phyloP scores from a whole-genome alignment of 352 stramenopile species.

The Globisporangium solare region DNA sequence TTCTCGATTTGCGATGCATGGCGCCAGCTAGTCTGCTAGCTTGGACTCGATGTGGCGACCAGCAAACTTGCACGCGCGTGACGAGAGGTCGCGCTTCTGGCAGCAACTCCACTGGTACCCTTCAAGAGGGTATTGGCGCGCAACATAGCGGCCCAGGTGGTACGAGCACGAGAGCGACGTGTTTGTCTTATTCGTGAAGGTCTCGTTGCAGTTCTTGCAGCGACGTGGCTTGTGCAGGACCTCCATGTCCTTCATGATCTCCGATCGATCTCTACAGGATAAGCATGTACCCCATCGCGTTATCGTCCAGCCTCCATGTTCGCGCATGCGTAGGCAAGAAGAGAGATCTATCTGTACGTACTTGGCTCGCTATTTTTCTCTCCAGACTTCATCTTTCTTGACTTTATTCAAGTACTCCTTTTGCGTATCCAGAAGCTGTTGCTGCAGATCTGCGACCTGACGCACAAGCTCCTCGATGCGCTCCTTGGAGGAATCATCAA shows the following conservation, averaged over 20 bases:
- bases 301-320: too few relatives aligned
- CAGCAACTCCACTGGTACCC: conserved; percentile 83
- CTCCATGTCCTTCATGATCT: conserved; percentile 74
- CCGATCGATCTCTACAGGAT: conserved; percentile 39
- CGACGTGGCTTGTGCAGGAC: conserved; percentile 63
- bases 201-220: conserved; percentile 82
- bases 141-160: conserved; percentile 69
- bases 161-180: conserved; percentile 77
- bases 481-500: conserved; percentile 72
- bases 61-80: conserved; percentile 75
- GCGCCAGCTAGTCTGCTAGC: conserved; percentile 28
- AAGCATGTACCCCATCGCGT: too few relatives aligned
- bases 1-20: background rate
- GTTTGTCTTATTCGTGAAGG: conserved; percentile 79
- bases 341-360: conserved; percentile 8
- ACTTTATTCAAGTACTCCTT: conserved; percentile 79
- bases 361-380: conserved; percentile 62
- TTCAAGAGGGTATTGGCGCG: conserved; percentile 73
- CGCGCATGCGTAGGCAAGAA: background rate
- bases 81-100: conserved; percentile 75
- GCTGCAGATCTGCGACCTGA: conserved; percentile 62
- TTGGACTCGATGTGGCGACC: conserved; percentile 72
- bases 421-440: conserved; percentile 71
- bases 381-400: conserved; percentile 63
- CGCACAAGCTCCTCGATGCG: conserved; percentile 75